phyloP scores from a whole-genome alignment of 257 asterid genomes.

The Buddleja alternifolia region DNA sequence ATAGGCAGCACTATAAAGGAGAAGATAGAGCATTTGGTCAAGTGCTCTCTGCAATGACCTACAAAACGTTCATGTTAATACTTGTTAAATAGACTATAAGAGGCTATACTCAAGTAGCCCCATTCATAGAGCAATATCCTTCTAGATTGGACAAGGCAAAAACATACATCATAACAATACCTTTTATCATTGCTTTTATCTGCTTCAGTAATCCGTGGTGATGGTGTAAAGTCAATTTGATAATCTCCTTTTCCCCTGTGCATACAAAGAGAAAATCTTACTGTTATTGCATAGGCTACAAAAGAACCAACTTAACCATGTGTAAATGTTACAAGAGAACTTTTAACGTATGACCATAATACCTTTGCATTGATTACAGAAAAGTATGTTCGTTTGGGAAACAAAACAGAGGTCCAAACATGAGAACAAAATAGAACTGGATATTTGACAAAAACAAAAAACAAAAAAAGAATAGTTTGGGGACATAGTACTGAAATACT shows the following conservation, averaged over 20 bases:
- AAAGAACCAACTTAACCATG: neutral
- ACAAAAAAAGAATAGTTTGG: too few species aligned
- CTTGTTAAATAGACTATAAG: neutral
- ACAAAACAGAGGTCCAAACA: conserved; percentile 9
- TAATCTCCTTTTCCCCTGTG: conserved; percentile 84
- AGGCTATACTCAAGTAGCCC: too few species aligned
- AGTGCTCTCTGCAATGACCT: conserved; percentile 94
- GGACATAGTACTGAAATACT: too few species aligned
- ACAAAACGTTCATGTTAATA: conserved; percentile 27
- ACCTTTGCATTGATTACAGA: too few species aligned
- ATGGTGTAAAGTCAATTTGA: conserved; percentile 76
- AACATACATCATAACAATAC: conserved; percentile 37
- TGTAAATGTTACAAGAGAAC: conserved; percentile 5
- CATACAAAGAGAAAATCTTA: neutral
- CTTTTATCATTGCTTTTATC: conserved; percentile 70
- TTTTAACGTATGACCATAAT: too few species aligned
- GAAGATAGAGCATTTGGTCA: conserved; percentile 90
- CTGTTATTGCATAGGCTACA: neutral
- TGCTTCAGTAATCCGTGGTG: conserved; percentile 84
- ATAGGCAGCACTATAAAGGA: conserved; percentile 57
- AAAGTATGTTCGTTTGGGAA: too few species aligned
- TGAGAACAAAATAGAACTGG: neutral
- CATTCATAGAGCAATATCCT: too few species aligned
- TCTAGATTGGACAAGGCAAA: too few species aligned
- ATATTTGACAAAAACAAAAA: conserved; percentile 1